Percentiles rank a stretch among this genome's conserved stretches.
Evolutionary conservation across 1,284 basidiomycete species (phyloP).

Genomic region (Apiotrichum gamsii): DNA sequence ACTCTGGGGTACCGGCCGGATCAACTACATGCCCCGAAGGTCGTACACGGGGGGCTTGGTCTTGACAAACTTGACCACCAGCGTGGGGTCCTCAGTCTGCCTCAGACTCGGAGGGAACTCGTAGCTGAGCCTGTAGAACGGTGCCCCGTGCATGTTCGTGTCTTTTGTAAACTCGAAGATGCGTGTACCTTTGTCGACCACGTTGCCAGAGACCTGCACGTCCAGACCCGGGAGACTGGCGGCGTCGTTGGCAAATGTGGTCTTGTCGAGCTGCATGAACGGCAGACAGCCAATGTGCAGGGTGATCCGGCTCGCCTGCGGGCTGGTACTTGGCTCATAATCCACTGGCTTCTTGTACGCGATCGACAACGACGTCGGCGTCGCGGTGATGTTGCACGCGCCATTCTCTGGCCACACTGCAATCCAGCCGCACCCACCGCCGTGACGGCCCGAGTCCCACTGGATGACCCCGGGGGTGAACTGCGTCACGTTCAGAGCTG

Average conservation of each 20-base stretch:
- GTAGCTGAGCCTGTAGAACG: too few species aligned
- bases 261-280: too few species aligned
- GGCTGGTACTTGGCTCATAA: too few species aligned
- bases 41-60: constrained; percentile 2
- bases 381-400: too few species aligned
- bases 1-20: too few species aligned
- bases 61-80: constrained; percentile 8
- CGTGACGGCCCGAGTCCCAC: constrained; percentile 19
- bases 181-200: constrained; percentile 1
- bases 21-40: too few species aligned
- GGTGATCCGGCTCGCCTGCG: too few species aligned
- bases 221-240: constrained; percentile 14
- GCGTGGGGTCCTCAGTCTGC: background rate
- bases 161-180: background rate
- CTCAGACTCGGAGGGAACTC: background rate
- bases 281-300: too few species aligned
- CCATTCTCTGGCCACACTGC: too few species aligned
- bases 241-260: background rate
- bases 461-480: constrained; percentile 19
- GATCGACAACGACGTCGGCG: too few species aligned
- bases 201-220: constrained; percentile 12
- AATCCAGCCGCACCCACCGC: constrained; percentile 19
- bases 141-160: too few species aligned
- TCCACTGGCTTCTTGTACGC: too few species aligned
- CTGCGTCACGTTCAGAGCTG: constrained; percentile 2